phyloP scores from a whole-genome alignment of 2,329 filamentous ascomycete species.

The Verruconis gallopava region DNA sequence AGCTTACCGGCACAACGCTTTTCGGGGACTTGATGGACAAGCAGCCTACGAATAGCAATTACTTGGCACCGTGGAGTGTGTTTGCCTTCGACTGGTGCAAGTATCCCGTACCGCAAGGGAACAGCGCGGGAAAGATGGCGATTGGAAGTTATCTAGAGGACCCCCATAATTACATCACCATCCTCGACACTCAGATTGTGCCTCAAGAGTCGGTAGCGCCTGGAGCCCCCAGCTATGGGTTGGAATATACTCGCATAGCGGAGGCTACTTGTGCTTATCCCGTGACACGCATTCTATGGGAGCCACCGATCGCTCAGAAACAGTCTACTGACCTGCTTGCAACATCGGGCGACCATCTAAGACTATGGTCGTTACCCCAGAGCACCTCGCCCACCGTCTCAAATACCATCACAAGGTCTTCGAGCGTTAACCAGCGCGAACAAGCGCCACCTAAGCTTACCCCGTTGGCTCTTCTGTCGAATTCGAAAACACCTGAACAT shows the following conservation, averaged over 20 bases:
- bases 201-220: conserved; percentile 56
- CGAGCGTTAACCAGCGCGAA: conserved; percentile 45
- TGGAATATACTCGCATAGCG: conserved; percentile 87
- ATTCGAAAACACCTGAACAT: conserved; percentile 96
- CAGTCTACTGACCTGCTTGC: conserved; percentile 89
- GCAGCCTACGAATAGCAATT: conserved; percentile 69
- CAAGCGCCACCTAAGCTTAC: conserved; percentile 68
- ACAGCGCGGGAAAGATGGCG: conserved; percentile 75
- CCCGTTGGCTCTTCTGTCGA: conserved; percentile 82
- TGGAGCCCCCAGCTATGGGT: conserved; percentile 56
- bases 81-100: conserved; percentile 99
- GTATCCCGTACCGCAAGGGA: conserved; percentile 61
- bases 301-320: conserved; percentile 88
- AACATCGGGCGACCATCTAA: conserved; percentile 86
- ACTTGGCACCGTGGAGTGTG: conserved; percentile 84
- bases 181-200: conserved; percentile 72
- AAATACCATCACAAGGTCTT: conserved; percentile 56
- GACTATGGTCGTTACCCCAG: conserved; percentile 78
- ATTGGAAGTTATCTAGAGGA: conserved; percentile 95
- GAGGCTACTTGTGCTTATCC: conserved; percentile 97
- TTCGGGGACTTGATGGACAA: conserved; percentile 50
- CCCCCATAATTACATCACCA: conserved; percentile 99
- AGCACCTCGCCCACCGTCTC: conserved; percentile 35
- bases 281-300: conserved; percentile 89
- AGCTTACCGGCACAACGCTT: conserved; percentile 43